phyloP scores from a whole-genome alignment of 371 early-diverging fungal species.

The Mucor indicus region DNA sequence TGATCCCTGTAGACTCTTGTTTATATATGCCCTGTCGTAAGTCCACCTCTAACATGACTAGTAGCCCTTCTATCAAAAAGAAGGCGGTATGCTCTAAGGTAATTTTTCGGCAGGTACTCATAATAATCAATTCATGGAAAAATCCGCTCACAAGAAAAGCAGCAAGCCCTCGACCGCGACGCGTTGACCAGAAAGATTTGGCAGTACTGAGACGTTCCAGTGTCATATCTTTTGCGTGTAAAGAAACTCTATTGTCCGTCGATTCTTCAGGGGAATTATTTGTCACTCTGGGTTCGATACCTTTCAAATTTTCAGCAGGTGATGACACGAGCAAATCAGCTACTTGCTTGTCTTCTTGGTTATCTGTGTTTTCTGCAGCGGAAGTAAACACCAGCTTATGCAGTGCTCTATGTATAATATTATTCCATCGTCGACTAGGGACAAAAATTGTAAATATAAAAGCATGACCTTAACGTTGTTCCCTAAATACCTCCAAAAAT shows the following conservation, averaged over 20 bases:
- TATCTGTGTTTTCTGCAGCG: neutral
- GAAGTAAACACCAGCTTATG: conserved; percentile 19
- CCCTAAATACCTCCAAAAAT: conserved; percentile 51
- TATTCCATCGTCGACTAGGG: conserved; percentile 41
- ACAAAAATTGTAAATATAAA: neutral
- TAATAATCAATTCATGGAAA: conserved; percentile 37
- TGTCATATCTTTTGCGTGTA: too few species aligned
- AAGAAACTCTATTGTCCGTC: too few species aligned
- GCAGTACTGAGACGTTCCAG: too few species aligned
- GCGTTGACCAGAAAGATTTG: conserved; percentile 4
- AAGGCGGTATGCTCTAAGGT: conserved; percentile 34
- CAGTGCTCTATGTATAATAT: conserved; percentile 26
- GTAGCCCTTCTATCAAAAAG: conserved; percentile 30
- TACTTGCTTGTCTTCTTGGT: too few species aligned
- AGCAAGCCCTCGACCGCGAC: conserved; percentile 15
- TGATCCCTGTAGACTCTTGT: conserved; percentile 13
- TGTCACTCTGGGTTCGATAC: too few species aligned
- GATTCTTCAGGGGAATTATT: too few species aligned
- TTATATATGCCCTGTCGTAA: conserved; percentile 13
- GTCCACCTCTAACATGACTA: conserved; percentile 20
- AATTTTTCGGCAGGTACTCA: conserved; percentile 28
- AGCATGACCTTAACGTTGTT: too few species aligned
- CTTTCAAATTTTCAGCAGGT: too few species aligned
- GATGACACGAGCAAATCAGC: too few species aligned
- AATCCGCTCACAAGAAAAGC: conserved; percentile 33